Conservation (phyloP, 73 alveolate genomes). For the Tetrahymena elliotti region DNA sequence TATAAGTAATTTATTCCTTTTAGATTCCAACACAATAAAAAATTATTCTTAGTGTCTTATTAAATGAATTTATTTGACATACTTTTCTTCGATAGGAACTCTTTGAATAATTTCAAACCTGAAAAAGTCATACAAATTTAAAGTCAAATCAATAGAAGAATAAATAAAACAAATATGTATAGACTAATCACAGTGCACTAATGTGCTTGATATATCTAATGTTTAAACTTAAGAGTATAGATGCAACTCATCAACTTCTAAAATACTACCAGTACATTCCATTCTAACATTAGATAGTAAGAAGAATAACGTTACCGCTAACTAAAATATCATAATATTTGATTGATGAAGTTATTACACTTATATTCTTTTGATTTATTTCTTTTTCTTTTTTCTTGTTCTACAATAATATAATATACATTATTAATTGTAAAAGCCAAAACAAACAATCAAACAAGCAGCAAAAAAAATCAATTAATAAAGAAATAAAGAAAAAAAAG, state of each 20-base stretch:
- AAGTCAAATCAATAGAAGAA: neutral
- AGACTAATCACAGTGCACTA: neutral
- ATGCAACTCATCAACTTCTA: neutral
- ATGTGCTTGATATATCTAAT: neutral
- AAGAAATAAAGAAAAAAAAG: neutral
- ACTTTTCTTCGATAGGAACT: neutral
- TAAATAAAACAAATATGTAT: neutral
- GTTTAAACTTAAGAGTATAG: neutral
- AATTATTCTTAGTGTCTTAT: neutral
- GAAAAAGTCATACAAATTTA: neutral
- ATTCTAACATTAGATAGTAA: neutral
- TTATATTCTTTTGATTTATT: neutral
- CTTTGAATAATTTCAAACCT: neutral
- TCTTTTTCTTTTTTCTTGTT: neutral
- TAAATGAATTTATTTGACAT: neutral
- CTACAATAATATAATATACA: neutral
- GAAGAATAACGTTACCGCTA: neutral
- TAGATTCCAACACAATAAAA: neutral
- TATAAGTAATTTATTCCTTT: neutral
- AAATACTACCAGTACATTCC: neutral
- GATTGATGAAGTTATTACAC: neutral
- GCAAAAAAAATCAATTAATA: too few relatives aligned
- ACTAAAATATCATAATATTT: neutral
- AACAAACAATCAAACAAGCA: neutral
- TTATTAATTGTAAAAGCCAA: neutral